phyloP scores from a whole-genome alignment of 148 eudicot species.

The Chenopodium suecicum region DNA sequence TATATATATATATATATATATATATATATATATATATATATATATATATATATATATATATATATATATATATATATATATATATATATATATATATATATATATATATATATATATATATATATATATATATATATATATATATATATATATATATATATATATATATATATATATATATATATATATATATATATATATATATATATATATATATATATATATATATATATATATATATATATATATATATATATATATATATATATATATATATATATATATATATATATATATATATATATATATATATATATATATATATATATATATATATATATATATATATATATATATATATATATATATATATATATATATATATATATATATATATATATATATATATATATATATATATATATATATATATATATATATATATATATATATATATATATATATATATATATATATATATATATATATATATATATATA shows the following conservation, averaged over 20 bases:
- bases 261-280: too few species aligned
- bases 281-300: not conserved
- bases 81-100: too few species aligned
- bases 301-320: not conserved
- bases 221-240: not conserved
- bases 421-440: not conserved
- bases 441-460: too few species aligned
- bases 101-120: not conserved
- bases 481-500: not conserved
- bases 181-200: not conserved
- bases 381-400: too few species aligned
- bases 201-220: too few species aligned
- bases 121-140: not conserved
- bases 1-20: not conserved
- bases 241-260: not conserved
- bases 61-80: not conserved
- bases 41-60: not conserved
- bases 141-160: too few species aligned
- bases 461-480: not conserved
- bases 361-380: not conserved
- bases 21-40: too few species aligned
- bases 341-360: not conserved
- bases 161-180: not conserved
- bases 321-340: too few species aligned
- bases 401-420: not conserved